phyloP scores from a whole-genome alignment of 257 asterid genomes.

The Fraxinus anomala region DNA sequence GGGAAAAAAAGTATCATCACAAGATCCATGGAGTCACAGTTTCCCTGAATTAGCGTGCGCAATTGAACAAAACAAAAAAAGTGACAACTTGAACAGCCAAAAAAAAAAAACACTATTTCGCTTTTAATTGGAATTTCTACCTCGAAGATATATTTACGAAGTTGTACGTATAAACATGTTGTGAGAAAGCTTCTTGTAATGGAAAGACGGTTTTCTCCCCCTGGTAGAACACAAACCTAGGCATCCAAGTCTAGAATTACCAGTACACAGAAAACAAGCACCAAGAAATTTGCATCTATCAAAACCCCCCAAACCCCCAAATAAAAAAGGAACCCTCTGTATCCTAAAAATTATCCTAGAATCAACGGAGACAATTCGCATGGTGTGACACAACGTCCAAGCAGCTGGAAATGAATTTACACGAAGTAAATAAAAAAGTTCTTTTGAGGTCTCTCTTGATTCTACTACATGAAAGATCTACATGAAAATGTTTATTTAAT shows the following conservation, averaged over 20 bases:
- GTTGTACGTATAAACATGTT: neutral
- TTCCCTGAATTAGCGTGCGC: neutral
- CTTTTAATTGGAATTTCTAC: neutral
- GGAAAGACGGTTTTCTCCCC: neutral
- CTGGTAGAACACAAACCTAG: neutral
- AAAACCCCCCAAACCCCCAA: neutral
- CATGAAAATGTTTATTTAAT: neutral
- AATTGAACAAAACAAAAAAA: neutral
- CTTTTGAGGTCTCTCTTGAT: neutral
- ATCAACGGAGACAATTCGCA: neutral
- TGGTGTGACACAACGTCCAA: neutral
- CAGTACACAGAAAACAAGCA: neutral
- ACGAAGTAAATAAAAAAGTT: neutral
- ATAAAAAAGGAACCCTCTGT: neutral
- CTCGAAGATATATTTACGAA: neutral
- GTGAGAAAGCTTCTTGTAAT: neutral
- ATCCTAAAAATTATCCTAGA: neutral
- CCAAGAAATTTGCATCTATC: neutral
- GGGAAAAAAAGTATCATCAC: neutral
- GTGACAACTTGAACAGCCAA: neutral
- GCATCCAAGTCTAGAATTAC: neutral
- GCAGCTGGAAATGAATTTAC: neutral
- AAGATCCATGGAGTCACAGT: neutral
- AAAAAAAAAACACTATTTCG: neutral
- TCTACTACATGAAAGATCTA: neutral